Conservation (phyloP, 2,329 filamentous ascomycete genomes). For the Fusarium papillatum region DNA sequence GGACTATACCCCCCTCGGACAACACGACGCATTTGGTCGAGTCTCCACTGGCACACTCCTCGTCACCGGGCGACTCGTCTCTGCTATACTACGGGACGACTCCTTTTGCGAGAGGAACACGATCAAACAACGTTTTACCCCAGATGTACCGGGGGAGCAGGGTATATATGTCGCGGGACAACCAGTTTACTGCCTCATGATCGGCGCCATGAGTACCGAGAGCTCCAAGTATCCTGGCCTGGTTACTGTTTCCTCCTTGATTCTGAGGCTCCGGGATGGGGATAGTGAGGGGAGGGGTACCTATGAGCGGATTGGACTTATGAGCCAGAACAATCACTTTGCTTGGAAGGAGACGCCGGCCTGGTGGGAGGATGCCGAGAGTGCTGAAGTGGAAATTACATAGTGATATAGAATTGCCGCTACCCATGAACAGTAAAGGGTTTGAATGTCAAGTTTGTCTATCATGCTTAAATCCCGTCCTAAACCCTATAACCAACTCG, state of each 20-base stretch:
- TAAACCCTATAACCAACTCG: too few species aligned
- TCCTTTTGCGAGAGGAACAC: neutral
- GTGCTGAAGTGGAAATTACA: neutral
- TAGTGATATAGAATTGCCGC: neutral
- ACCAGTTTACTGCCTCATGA: neutral
- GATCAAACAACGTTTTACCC: neutral
- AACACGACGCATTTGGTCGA: neutral
- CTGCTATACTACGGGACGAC: neutral
- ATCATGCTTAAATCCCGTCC: too few species aligned
- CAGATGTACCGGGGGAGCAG: neutral
- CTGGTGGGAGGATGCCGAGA: neutral
- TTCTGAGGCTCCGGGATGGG: neutral
- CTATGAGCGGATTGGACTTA: neutral
- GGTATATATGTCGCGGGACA: neutral
- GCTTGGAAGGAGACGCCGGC: neutral
- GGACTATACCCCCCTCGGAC: neutral
- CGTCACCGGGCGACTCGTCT: neutral
- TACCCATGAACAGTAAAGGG: too few species aligned
- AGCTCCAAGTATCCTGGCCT: neutral
- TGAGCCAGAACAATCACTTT: neutral
- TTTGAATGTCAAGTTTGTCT: too few species aligned
- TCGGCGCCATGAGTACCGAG: neutral
- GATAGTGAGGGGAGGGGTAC: neutral
- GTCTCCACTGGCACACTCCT: neutral
- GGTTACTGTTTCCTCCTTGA: neutral